Evolutionary conservation across 306 rosid species (phyloP), one percentile per base, ranked within the genome.

Genomic region (Cicer yamashitae): DNA sequence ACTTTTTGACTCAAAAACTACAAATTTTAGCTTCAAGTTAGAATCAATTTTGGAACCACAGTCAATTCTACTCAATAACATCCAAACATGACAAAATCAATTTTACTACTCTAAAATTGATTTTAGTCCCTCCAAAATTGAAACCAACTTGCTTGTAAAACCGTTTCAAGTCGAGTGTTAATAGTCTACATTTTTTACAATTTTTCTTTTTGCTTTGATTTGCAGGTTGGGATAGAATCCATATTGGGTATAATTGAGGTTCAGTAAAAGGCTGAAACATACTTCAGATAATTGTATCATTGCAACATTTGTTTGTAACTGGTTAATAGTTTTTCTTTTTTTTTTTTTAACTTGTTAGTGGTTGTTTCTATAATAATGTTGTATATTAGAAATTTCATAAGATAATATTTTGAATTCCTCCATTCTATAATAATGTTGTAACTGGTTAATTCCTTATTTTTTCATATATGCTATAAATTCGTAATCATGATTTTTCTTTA

Each of bases 151-250:
- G 34, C 34, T 3, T 30, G 7, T 30, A 30, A 61, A 34, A 45
- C 44, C 20, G 65, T 63, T 75, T 53, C 15, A 70, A 39, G 1
- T 73, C 5, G 37, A 13, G 20, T 10, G 15, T 20, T 52, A 5
- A 48, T 5, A 48, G 61, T 10, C 48, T 62, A 11, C 20, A 38
- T 8, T 13, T 57, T 70, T 57, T 70, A 25, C 53, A 7, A 14
- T 14, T 38, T 34, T 10, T 50, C 4, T 15, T 6, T 40, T 17
- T n/a, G 64, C 50, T 52, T 5, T 60, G 54, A 7, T 46, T 78
- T 10, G 39, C 84, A 81, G 88, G 84, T 76, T 76, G 86, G 82
- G 82, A 39, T 74, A 74, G 74, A 79, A 62, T 62, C 71, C 70
- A 44, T 22, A 60, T 73, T 77, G 40, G 82, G 79, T 50, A 76